Conservation (phyloP, 305 asterid genomes). For the Fraxinus dipetala region DNA sequence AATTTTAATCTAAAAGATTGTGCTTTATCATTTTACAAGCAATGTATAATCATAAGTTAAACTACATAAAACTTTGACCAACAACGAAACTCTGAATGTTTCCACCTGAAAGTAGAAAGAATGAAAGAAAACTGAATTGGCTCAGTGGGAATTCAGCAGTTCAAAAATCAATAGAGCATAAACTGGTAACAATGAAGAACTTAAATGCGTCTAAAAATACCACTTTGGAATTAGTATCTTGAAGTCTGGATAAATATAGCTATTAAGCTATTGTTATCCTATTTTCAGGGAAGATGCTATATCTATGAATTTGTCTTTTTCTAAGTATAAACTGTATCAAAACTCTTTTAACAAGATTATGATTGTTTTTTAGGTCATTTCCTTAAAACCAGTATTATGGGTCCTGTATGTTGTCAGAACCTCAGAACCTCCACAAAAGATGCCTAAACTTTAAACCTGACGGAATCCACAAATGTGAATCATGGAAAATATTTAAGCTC, state of each 20-base stretch:
- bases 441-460: constrained; percentile 4
- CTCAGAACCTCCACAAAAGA: not conserved
- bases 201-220: not conserved
- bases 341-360: not conserved
- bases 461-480: constrained; percentile 6
- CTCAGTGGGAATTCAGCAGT: not conserved
- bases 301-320: constrained; percentile 6
- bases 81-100: not conserved
- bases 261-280: not conserved
- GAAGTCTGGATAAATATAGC: not conserved
- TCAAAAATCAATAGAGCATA: not conserved
- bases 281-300: not conserved
- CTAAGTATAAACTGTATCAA: not conserved
- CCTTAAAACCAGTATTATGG: not conserved
- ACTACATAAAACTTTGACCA: not conserved
- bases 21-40: not conserved
- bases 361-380: not conserved
- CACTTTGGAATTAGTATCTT: not conserved
- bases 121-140: not conserved
- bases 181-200: not conserved
- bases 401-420: not conserved
- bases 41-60: not conserved
- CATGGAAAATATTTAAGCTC: not conserved
- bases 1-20: not conserved
- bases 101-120: not conserved